Percentiles rank a stretch among this genome's conserved stretches.
These are phyloP conservation scores for Blastomyces silverae DNA, from an alignment of 2,329 filamentous ascomycete species.

Conservation along the genomic window DNA sequence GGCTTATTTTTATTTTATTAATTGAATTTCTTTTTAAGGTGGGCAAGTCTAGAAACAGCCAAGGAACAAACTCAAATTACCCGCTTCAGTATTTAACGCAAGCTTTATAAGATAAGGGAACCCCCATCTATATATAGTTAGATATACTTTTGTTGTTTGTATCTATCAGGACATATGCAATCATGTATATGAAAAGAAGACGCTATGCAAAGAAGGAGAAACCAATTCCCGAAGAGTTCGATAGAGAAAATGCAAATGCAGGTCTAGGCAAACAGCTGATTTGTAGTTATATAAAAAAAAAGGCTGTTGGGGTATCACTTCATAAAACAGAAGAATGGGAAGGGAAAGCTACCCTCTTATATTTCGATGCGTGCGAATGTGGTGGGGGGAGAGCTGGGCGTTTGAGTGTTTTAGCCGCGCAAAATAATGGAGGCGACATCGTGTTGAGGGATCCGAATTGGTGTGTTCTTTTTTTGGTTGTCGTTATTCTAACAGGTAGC, in stretches of 20 bases:
- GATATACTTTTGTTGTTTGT: not conserved
- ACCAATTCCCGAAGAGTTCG: not conserved
- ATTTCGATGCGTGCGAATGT: conserved; percentile 1
- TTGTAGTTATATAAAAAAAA: not conserved
- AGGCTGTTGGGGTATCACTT: conserved; percentile 7
- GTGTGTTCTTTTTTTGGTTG: not conserved
- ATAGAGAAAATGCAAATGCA: not conserved
- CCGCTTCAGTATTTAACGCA: not conserved
- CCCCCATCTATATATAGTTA: not conserved
- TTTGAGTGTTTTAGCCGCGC: not conserved
- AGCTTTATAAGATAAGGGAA: too few species aligned
- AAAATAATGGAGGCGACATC: not conserved
- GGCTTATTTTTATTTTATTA: too few species aligned
- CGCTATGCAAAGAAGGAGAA: not conserved
- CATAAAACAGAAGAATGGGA: conserved; percentile 1
- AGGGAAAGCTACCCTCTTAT: not conserved
- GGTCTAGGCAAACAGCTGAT: not conserved
- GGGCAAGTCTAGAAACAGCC: too few species aligned
- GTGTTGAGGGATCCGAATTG: not conserved
- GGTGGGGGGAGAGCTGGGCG: not conserved
- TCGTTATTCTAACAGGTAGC: not conserved
- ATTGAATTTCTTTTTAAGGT: too few species aligned
- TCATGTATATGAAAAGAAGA: not conserved
- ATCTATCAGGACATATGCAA: not conserved
- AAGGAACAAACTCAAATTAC: not conserved